Conservation (phyloP, 2,329 filamentous ascomycete genomes). For the Trichoderma cornu-damae region DNA sequence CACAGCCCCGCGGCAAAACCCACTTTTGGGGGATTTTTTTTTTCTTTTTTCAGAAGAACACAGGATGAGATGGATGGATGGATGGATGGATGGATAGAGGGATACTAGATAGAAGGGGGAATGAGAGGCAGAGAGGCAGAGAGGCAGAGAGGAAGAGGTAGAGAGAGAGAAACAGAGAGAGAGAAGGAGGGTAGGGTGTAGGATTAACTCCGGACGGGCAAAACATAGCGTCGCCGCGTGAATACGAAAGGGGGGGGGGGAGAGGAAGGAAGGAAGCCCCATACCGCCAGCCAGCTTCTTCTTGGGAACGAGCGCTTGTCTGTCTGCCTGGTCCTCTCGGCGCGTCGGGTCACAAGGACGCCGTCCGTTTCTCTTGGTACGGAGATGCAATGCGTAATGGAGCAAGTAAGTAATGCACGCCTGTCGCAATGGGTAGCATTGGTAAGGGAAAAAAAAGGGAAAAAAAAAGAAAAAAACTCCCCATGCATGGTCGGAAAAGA, state of each 20-base stretch:
- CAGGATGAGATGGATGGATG: too few relatives aligned
- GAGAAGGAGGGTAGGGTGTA: background rate
- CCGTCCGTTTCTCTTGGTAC: too few relatives aligned
- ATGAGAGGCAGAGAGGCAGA: too few relatives aligned
- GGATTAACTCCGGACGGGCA: background rate
- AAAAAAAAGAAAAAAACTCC: too few relatives aligned
- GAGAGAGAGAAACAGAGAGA: background rate
- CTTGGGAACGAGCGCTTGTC: background rate
- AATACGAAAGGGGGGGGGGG: conserved; percentile 15
- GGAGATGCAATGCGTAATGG: too few relatives aligned
- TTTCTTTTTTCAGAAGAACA: background rate
- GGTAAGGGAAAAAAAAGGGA: too few relatives aligned
- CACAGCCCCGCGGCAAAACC: conserved; percentile 4
- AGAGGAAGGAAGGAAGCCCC: background rate
- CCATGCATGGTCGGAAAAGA: background rate
- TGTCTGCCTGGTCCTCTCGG: background rate
- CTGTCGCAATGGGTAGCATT: too few relatives aligned
- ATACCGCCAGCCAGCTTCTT: background rate
- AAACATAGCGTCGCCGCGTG: background rate
- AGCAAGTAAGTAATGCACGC: too few relatives aligned
- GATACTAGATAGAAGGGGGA: too few relatives aligned
- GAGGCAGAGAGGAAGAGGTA: background rate
- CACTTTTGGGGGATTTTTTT: background rate
- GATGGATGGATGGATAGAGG: too few relatives aligned
- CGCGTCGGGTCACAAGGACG: background rate